Evolutionary conservation across 2,329 filamentous ascomycete genomes (phyloP).

Genomic region (Drechslera avenae): DNA sequence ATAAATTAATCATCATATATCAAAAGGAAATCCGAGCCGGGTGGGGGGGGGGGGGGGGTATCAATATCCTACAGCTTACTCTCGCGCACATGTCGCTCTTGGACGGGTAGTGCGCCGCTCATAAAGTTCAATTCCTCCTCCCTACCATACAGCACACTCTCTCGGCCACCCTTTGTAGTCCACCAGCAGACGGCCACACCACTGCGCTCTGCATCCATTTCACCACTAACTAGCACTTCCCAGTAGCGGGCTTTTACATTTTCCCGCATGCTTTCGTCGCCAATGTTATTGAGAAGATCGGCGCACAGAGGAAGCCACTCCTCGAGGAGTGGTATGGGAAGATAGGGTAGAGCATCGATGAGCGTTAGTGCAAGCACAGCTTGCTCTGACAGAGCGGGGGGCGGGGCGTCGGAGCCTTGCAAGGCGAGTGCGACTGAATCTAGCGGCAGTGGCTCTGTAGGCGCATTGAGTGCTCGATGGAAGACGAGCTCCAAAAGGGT

Average conservation of each 20-base stretch:
- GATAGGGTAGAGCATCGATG: conserved; percentile 76
- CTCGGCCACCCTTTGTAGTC: conserved; percentile 68
- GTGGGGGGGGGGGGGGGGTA: too few species aligned
- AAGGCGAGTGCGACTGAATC: conserved; percentile 49
- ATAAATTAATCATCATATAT: too few species aligned
- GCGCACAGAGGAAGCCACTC: conserved; percentile 81
- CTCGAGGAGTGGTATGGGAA: conserved; percentile 71
- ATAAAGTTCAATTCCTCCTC: conserved; percentile 56
- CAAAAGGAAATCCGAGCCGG: too few species aligned
- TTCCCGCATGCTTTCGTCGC: conserved; percentile 65
- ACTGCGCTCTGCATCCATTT: conserved; percentile 86
- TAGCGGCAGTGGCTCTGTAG: conserved; percentile 51
- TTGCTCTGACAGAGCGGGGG: conserved; percentile 71
- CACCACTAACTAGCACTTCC: conserved; percentile 77
- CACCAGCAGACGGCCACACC: conserved; percentile 85
- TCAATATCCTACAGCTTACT: conserved; percentile 52
- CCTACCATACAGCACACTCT: conserved; percentile 61
- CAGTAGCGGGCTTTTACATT: conserved; percentile 74
- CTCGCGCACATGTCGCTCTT: conserved; percentile 30
- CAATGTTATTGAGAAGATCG: conserved; percentile 67
- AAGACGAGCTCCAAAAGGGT: conserved; percentile 78
- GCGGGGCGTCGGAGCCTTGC: conserved; percentile 41
- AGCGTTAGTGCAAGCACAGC: conserved; percentile 76
- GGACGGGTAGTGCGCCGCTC: conserved; percentile 59
- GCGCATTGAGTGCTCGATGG: conserved; percentile 64